phyloP scores from a whole-genome alignment of 495 filamentous ascomycete species.

The Daldinia decipiens region DNA sequence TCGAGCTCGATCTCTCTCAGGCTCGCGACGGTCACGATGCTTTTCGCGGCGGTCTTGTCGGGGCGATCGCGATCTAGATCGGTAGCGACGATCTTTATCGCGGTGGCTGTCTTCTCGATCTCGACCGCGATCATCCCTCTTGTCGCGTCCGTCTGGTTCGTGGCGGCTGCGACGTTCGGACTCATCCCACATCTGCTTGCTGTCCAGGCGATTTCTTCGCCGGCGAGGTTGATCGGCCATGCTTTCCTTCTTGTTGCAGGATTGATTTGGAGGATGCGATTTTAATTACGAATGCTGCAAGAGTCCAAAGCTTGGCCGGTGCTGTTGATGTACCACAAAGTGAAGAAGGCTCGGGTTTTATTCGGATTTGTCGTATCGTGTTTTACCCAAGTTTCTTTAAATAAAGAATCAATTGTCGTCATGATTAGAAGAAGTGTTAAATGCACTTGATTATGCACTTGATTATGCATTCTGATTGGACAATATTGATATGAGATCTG shows the following conservation, averaged over 20 bases:
- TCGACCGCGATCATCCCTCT: slow-evolving; percentile 48
- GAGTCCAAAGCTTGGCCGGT: background rate
- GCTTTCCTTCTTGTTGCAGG: background rate
- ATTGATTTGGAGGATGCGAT: background rate
- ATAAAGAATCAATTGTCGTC: slow-evolving; percentile 1
- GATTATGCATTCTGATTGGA: background rate
- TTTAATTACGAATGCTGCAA: background rate
- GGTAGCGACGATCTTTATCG: slow-evolving; percentile 44
- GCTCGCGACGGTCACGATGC: slow-evolving; percentile 49
- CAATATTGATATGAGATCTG: background rate
- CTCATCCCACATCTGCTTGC: slow-evolving; percentile 58
- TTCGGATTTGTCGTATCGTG: background rate
- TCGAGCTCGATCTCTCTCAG: slow-evolving; percentile 48
- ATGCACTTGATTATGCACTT: background rate
- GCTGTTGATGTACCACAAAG: background rate
- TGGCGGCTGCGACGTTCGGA: slow-evolving; percentile 47
- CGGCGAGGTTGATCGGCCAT: slow-evolving; percentile 47
- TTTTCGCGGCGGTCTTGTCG: slow-evolving; percentile 49
- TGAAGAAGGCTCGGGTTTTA: background rate
- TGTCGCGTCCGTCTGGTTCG: slow-evolving; percentile 46
- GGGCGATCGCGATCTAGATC: slow-evolving; percentile 55
- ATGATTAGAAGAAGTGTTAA: background rate
- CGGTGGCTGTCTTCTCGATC: slow-evolving; percentile 46
- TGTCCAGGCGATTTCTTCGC: slow-evolving; percentile 53
- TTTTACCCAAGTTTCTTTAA: background rate